phyloP scores from a whole-genome alignment of 192 early-diverging fungal genomes.

The Entomortierella chlamydospora region DNA sequence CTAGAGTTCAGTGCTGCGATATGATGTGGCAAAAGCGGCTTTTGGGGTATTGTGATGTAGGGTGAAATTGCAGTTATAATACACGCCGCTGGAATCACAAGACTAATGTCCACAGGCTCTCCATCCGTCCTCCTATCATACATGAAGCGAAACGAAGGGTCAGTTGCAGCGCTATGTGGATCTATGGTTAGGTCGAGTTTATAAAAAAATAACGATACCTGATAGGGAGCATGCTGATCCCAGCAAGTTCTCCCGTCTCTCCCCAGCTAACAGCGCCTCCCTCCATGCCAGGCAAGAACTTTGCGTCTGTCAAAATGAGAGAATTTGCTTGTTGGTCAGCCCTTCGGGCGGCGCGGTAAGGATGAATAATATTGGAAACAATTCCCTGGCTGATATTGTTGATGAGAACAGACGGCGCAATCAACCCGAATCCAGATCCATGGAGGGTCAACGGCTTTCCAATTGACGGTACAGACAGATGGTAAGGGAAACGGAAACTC shows the following conservation, averaged over 20 bases:
- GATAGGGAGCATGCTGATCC: slow-evolving; percentile 50
- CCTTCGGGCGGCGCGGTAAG: slow-evolving; percentile 42
- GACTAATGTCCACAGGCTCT: slow-evolving; percentile 53
- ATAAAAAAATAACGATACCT: slow-evolving; percentile 25
- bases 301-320: slow-evolving; percentile 45
- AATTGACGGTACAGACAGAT: slow-evolving; percentile 32
- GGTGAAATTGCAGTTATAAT: slow-evolving; percentile 47
- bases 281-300: slow-evolving; percentile 57
- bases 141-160: background rate
- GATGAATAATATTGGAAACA: slow-evolving; percentile 51
- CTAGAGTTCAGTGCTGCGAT: slow-evolving; percentile 33
- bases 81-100: slow-evolving; percentile 49
- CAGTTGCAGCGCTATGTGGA: too few relatives aligned
- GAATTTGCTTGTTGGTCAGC: slow-evolving; percentile 37
- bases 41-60: slow-evolving; percentile 22
- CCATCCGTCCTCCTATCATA: slow-evolving; percentile 50
- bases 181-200: too few relatives aligned
- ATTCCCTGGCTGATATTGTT: slow-evolving; percentile 56
- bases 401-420: slow-evolving; percentile 50
- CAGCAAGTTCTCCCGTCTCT: slow-evolving; percentile 46
- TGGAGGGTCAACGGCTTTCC: slow-evolving; percentile 45
- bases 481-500: slow-evolving; percentile 18
- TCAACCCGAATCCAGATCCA: slow-evolving; percentile 53
- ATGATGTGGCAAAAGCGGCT: slow-evolving; percentile 31
- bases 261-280: slow-evolving; percentile 51